Evolutionary conservation across 1,139 yeast species (phyloP), one percentile per base, ranked within the genome.

Genomic region (Hansenula lynferdii): DNA sequence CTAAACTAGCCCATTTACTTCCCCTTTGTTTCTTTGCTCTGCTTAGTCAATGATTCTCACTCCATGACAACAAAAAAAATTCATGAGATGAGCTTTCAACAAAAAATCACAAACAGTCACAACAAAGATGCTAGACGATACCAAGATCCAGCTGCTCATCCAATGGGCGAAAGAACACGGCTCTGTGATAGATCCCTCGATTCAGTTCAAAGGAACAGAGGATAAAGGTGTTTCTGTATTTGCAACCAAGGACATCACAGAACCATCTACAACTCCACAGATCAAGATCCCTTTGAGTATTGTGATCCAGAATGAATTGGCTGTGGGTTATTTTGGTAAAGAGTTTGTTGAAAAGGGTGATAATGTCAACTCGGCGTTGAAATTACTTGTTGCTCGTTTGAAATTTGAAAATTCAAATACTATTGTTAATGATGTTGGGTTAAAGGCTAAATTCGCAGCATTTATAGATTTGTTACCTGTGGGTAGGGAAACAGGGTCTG

Each of bases 381-480:
- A 79, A 48, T 51, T 80, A 12, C 67, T 63, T 33, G 57, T 80
- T 42, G 69, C 77, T 10, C 64, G 64, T 38, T 43, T 69, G 40
- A 66, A 63, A 40, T 66, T 56, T 42, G 60, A 51, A 20, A 22
- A 38, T 2, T 43, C 42, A 2, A 49, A 56, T 7, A 36, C 53
- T 7, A 58, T 58, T 37, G 67, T 49, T 44, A 38, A 52, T 18
- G 45, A 34, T 2, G 28, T 16, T 4, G 38, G 45, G 23, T 30
- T 44, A 9, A 42, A 39, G 11, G 29, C 33, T 24, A 48, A 48
- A 36, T 53, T 50, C 31, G 28, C 34, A 28, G 76, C 81, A 0
- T 89, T 85, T 53, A 58, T 86, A 29, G 60, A 67, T 26, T 56
- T 73, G 11, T 65, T 87, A 18, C 95, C 96, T 0, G 45, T 56